Base-by-base conservation (phyloP, 140 eudicot species). In the Flaveria floridana region DNA sequence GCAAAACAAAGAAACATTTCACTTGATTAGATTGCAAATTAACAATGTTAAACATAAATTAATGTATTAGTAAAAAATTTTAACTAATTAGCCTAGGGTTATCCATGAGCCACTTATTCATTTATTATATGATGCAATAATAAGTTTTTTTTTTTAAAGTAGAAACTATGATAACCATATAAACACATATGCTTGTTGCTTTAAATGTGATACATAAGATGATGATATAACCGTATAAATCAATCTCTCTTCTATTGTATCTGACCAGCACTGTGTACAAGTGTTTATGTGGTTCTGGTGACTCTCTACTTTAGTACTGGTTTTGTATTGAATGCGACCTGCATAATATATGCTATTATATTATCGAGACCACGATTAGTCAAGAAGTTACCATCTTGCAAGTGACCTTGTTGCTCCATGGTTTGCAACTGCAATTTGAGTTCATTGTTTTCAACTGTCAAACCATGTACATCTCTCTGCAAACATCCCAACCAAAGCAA, bases 381-480 rank as follows among this genome's bases (percentile, higher is more conserved):
- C 20, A 50, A 61, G 42, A 72, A 75, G 46, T 82, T 83, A 89
- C 96, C 94, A 82, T 91, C 94, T 82, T 89, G 96, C 76, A 89
- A 68, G 79, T 89, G 88, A 82, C 82, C 88, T 73, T 91, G 94
- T 55, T 87, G 96, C 81, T 85, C 91, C 75, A 87, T 84, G 73
- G 91, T 78, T 78, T 87, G 91, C 83, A 91, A 71, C 16, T 86
- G 94, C 83, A 91, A 30, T 82, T 89, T 91, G 52, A 87, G 86
- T 71, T 91, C 91, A 69, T 78, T 85, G 78, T 91, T 91, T 76
- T 86, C 93, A 78, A 84, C 79, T 7, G 82, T 70, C 71, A 91
- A 84, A 77, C 85, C 87, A 71, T 78, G 86, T 68, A 86, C 81
- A 71, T 89, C 89, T 74, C 91, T 82, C 97, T 91, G 91, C 20